Conservation (phyloP, 108 stramenopile genomes). For the Aureococcus anophagefferens region DNA sequence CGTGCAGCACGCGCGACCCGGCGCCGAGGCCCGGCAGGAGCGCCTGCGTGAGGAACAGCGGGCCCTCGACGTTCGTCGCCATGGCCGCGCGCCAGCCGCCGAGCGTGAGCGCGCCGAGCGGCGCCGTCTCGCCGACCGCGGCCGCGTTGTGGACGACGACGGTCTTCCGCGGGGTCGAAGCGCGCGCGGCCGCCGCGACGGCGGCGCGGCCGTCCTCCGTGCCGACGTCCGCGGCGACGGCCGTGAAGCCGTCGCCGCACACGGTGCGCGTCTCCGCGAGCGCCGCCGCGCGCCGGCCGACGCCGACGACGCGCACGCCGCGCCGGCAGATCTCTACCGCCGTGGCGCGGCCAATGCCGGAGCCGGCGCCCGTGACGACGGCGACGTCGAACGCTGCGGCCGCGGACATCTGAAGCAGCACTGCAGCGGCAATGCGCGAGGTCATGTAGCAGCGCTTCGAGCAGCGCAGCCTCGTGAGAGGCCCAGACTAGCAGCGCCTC, state of each 20-base stretch:
- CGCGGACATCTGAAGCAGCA: too few species aligned
- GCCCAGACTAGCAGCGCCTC: too few species aligned
- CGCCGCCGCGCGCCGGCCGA: background rate
- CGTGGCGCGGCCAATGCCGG: background rate
- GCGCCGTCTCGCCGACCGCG: background rate
- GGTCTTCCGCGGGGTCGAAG: background rate
- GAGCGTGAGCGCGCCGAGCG: background rate
- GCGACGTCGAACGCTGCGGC: too few species aligned
- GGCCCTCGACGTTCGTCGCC: background rate
- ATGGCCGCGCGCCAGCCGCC: background rate
- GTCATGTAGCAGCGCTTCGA: too few species aligned
- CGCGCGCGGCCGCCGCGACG: background rate
- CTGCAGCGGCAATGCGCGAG: too few species aligned
- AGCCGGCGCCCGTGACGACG: background rate
- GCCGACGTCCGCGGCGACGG: background rate
- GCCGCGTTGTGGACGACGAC: background rate
- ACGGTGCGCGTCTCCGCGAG: background rate
- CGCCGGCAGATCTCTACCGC: background rate
- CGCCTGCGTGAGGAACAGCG: background rate
- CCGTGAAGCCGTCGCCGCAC: background rate
- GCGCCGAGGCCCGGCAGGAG: background rate
- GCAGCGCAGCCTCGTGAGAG: too few species aligned
- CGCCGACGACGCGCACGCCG: background rate
- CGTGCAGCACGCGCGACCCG: background rate
- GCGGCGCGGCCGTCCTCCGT: background rate